Conservation (phyloP, 495 filamentous ascomycete species). For the Annulohypoxylon moriforme region DNA sequence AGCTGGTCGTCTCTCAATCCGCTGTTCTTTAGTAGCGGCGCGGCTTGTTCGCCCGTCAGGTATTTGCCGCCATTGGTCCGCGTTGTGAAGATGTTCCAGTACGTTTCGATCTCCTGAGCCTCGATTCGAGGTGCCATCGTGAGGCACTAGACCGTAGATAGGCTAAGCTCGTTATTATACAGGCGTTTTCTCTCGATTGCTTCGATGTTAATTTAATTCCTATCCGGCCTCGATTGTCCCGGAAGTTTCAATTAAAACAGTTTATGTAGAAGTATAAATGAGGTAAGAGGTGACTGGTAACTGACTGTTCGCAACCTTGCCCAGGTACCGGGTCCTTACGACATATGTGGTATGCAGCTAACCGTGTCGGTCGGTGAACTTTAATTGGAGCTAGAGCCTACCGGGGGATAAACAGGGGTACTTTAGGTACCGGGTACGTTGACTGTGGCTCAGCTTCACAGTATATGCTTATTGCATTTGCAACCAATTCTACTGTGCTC, state of each 20-base stretch:
- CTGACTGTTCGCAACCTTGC: conserved; percentile 12
- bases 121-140: conserved; percentile 85
- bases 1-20: conserved; percentile 93
- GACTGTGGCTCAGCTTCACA: conserved; percentile 37
- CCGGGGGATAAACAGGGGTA: conserved; percentile 3
- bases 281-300: conserved; percentile 15
- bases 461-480: not conserved
- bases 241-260: not conserved
- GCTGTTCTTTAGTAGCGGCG: conserved; percentile 94
- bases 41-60: conserved; percentile 90
- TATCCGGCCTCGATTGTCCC: not conserved
- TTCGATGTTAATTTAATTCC: conserved; percentile 1
- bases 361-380: conserved; percentile 20
- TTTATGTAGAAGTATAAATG: conserved; percentile 12
- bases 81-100: conserved; percentile 98
- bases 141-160: conserved; percentile 17
- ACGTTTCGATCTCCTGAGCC: conserved; percentile 94
- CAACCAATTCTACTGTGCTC: not conserved
- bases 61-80: conserved; percentile 83
- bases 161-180: conserved; percentile 6
- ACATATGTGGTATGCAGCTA: conserved; percentile 32
- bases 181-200: not conserved
- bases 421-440: no score
- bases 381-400: conserved; percentile 25
- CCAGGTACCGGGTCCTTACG: conserved; percentile 7